Evolutionary conservation across 306 rosid species (phyloP), one percentile per base, ranked within the genome.

Genomic region (Pueraria montana): DNA sequence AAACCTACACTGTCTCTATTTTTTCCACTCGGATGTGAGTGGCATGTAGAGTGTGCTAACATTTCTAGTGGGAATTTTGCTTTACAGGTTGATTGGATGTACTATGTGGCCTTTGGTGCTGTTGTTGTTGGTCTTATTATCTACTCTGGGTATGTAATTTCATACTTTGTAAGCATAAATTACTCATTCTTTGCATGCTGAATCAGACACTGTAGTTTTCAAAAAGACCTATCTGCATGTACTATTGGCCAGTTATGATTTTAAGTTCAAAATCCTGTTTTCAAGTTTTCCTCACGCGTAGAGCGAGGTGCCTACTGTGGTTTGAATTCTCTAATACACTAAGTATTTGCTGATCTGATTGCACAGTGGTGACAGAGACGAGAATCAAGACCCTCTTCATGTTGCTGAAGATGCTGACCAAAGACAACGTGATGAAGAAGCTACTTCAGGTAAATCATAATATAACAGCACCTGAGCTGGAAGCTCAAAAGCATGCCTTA

Each of bases 71-170:
- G 46, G 12, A 63, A 53, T 43, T 43, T 53, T 71, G 69, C 72
- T 80, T 49, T 80, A 45, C 87, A 93, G 97, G 97, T 93, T 72
- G 96, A 93, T 82, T 91, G 96, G 97, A 85, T 90, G 90, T 93
- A 91, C 88, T 91, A 53, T 74, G 76, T 91, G 82, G 97, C 97
- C 48, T 93, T 93, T 27, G 94, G 87, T 46, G 87, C 84, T 59
- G 94, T 93, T 40, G 82, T 84, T 70, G 61, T 90, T 66, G 97
- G 97, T 50, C 92, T 93, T 61, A 56, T 93, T 76, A 79, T 91
- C 87, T 93, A 93, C 77, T 93, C 97, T 3, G 86, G 87, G 97
- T 91, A 91, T 6, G 93, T 84, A 52, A 10, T 71, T 61, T 58
- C 36, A n/a, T 68, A 5, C 63, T 64, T 56, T 74, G 48, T 26